These are phyloP conservation scores for Nakaseomyces sp. DNA, from an alignment of 1,139 yeast species.

Conservation along the genomic window DNA sequence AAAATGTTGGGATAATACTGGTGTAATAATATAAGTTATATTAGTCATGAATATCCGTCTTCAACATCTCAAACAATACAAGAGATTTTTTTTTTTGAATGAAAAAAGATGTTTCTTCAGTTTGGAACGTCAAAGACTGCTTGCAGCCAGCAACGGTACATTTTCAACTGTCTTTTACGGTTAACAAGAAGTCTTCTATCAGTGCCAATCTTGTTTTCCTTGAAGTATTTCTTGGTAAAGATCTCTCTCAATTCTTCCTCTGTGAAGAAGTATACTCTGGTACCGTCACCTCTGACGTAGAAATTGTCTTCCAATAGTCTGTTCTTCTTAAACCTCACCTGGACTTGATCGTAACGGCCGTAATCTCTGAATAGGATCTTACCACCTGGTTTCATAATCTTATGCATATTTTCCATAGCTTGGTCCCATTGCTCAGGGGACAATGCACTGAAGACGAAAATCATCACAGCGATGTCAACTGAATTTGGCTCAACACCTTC, in stretches of 20 bases:
- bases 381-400: constrained; percentile 87
- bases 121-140: constrained; percentile 59
- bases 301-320: constrained; percentile 85
- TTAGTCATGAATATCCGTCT: no score
- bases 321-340: constrained; percentile 83
- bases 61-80: not conserved
- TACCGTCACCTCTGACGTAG: constrained; percentile 95
- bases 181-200: constrained; percentile 87
- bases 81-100: no score
- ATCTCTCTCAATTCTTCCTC: constrained; percentile 80
- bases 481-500: constrained; percentile 74
- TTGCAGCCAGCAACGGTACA: constrained; percentile 97
- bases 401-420: constrained; percentile 63
- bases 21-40: no score
- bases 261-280: constrained; percentile 92
- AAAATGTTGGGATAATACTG: no score
- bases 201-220: constrained; percentile 69
- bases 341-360: constrained; percentile 93
- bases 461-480: constrained; percentile 86
- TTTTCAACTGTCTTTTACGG: constrained; percentile 81
- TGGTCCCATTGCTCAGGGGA: constrained; percentile 86
- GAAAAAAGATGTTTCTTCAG: no score
- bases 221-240: constrained; percentile 55
- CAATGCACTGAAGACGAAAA: constrained; percentile 86
- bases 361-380: constrained; percentile 83